A percentile compares a stretch with the other conserved stretches of the same genome.
phyloP scores from a whole-genome alignment of 352 stramenopile species.

The Globisporangium alternatum region DNA sequence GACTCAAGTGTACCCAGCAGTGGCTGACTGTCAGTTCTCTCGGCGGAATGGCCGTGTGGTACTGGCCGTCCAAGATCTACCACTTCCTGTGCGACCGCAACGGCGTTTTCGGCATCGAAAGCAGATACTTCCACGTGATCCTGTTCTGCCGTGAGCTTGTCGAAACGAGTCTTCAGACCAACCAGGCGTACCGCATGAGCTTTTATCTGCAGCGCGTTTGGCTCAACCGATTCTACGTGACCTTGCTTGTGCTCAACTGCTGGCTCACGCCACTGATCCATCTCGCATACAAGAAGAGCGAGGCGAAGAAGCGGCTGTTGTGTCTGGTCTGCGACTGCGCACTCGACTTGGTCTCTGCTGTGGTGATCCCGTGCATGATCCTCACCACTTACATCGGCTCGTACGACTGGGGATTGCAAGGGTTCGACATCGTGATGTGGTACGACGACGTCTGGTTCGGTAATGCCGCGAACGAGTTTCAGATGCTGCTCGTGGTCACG shows the following conservation, averaged over 20 bases:
- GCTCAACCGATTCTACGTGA: conserved; percentile 10
- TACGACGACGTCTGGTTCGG: conserved; percentile 4
- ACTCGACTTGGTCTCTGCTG: not conserved
- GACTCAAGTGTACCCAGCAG: not conserved
- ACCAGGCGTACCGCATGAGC: conserved; percentile 12
- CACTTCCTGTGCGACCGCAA: not conserved
- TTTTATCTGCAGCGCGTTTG: not conserved
- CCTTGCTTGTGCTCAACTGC: not conserved
- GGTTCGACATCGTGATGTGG: conserved; percentile 8
- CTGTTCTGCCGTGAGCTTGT: conserved; percentile 1
- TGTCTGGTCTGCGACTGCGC: conserved; percentile 3
- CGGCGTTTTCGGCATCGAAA: not conserved
- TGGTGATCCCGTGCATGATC: not conserved
- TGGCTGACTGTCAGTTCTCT: not conserved
- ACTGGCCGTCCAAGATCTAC: not conserved
- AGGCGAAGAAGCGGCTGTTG: conserved; percentile 9
- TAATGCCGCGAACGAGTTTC: conserved; percentile 6
- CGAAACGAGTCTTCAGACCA: conserved; percentile 10
- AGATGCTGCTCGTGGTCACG: conserved; percentile 6
- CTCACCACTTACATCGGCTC: not conserved
- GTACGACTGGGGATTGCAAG: not conserved
- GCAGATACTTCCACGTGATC: not conserved
- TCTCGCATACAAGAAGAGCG: not conserved
- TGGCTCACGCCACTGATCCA: conserved; percentile 6
- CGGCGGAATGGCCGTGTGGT: not conserved